Conservation (phyloP, 2,329 filamentous ascomycete species). For the Neoarthrinium moseri region DNA sequence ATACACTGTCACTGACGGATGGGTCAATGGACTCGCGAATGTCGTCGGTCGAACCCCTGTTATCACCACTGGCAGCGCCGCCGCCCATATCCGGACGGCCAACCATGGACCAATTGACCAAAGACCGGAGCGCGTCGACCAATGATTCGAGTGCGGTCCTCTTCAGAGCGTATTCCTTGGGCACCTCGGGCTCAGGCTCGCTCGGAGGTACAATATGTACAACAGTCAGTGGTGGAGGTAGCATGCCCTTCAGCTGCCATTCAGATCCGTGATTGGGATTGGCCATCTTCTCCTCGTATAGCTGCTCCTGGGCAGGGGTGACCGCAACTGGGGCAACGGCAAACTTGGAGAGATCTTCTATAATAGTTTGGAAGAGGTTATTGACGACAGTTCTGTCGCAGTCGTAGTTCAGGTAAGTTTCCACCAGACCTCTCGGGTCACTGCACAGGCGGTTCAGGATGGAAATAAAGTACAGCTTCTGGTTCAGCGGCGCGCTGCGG, state of each 20-base stretch:
- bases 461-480: slow-evolving; percentile 89
- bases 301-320: slow-evolving; percentile 75
- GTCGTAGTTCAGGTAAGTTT: slow-evolving; percentile 97
- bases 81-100: slow-evolving; percentile 61
- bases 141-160: slow-evolving; percentile 84
- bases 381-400: slow-evolving; percentile 96
- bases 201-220: slow-evolving; percentile 64
- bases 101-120: slow-evolving; percentile 84
- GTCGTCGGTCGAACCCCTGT: slow-evolving; percentile 52
- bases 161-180: slow-evolving; percentile 89
- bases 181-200: slow-evolving; percentile 68
- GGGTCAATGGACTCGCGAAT: slow-evolving; percentile 77
- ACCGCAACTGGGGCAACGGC: slow-evolving; percentile 77
- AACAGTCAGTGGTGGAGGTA: slow-evolving; percentile 84
- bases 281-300: slow-evolving; percentile 76
- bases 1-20: slow-evolving; percentile 56
- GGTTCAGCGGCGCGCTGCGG: slow-evolving; percentile 79
- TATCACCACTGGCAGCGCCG: slow-evolving; percentile 46
- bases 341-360: slow-evolving; percentile 89
- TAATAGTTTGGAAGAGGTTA: slow-evolving; percentile 94
- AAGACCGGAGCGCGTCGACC: slow-evolving; percentile 82
- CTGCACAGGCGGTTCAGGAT: slow-evolving; percentile 80
- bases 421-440: slow-evolving; percentile 86
- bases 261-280: slow-evolving; percentile 63
- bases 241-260: slow-evolving; percentile 82